Percentiles rank a stretch among this genome's conserved stretches.
These are phyloP conservation scores for Cetraspora pellucida DNA, from an alignment of 192 early-diverging fungal species.

Conservation along the genomic window DNA sequence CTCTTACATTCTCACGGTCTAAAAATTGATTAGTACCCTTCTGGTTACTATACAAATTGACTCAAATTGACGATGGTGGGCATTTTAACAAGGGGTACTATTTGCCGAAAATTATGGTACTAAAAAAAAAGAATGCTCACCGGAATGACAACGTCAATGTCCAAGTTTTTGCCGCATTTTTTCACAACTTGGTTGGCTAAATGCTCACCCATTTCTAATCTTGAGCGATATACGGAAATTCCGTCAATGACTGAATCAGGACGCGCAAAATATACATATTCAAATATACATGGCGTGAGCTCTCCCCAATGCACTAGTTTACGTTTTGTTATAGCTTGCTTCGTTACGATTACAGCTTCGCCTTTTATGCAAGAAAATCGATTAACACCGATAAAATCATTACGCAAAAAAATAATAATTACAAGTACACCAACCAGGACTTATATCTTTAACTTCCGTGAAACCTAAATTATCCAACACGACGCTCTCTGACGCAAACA, in stretches of 20 bases:
- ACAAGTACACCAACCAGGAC: constrained; percentile 58
- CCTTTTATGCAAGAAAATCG: constrained; percentile 33
- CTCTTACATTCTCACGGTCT: no score
- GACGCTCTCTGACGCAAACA: constrained; percentile 98
- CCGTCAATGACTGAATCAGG: constrained; percentile 99
- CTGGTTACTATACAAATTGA: no score
- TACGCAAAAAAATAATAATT: background rate
- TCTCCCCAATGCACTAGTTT: constrained; percentile 56
- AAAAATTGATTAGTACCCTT: no score
- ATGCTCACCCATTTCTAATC: constrained; percentile 96
- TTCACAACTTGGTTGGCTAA: constrained; percentile 83
- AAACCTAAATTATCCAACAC: constrained; percentile 89
- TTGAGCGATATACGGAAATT: constrained; percentile 97
- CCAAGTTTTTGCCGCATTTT: constrained; percentile 72
- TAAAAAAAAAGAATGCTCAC: constrained; percentile 50
- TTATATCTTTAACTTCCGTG: constrained; percentile 86
- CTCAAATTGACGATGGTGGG: no score
- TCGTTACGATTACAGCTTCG: constrained; percentile 94
- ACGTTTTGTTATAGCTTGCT: constrained; percentile 67
- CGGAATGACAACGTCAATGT: constrained; percentile 99
- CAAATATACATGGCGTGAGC: constrained; percentile 96
- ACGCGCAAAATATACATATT: constrained; percentile 99
- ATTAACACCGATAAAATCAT: background rate
- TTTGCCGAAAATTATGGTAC: background rate
- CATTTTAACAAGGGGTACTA: no score